Percentiles rank a stretch among this genome's conserved stretches.
phyloP scores from a whole-genome alignment of 2,329 filamentous ascomycete species.

The Endoconidiophora polonica region DNA sequence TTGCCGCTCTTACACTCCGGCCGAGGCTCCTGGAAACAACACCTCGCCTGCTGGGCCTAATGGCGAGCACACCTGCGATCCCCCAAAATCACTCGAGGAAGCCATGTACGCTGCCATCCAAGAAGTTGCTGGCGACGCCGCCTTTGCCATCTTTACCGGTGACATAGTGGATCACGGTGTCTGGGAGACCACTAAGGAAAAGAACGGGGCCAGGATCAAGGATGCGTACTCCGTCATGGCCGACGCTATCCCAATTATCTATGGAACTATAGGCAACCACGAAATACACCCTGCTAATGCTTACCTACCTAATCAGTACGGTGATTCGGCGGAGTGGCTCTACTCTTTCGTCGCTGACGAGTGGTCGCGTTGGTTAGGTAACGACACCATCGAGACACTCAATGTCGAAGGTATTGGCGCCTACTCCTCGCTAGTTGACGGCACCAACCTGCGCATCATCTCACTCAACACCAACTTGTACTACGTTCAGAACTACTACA shows the following conservation, averaged over 20 bases:
- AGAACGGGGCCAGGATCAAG: conserved; percentile 23
- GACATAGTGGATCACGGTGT: conserved; percentile 38
- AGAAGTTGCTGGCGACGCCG: conserved; percentile 27
- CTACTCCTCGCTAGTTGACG: conserved; percentile 30
- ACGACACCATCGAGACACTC: conserved; percentile 17
- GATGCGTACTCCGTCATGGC: conserved; percentile 32
- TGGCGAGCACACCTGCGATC: conserved; percentile 37
- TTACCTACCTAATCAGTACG: conserved; percentile 26
- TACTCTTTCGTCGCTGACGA: conserved; percentile 30
- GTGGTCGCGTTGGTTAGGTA: conserved; percentile 33
- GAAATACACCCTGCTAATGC: conserved; percentile 37
- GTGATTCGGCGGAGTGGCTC: conserved; percentile 31
- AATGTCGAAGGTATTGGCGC: conserved; percentile 27
- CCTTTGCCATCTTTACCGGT: conserved; percentile 42
- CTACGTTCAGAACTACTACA: conserved; percentile 40
- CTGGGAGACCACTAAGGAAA: conserved; percentile 26
- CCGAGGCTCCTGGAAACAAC: conserved; percentile 31
- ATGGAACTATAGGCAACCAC: conserved; percentile 39
- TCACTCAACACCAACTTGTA: conserved; percentile 44
- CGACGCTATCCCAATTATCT: conserved; percentile 27
- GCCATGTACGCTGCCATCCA: conserved; percentile 38
- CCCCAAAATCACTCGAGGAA: conserved; percentile 32
- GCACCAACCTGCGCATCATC: conserved; percentile 36
- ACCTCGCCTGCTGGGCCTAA: conserved; percentile 32
- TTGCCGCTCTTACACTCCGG: conserved; percentile 33